Percentiles rank a stretch among this genome's conserved stretches.
These are phyloP conservation scores for Vicia sativa DNA, from an alignment of 306 rosid genomes.

Conservation along the genomic window DNA sequence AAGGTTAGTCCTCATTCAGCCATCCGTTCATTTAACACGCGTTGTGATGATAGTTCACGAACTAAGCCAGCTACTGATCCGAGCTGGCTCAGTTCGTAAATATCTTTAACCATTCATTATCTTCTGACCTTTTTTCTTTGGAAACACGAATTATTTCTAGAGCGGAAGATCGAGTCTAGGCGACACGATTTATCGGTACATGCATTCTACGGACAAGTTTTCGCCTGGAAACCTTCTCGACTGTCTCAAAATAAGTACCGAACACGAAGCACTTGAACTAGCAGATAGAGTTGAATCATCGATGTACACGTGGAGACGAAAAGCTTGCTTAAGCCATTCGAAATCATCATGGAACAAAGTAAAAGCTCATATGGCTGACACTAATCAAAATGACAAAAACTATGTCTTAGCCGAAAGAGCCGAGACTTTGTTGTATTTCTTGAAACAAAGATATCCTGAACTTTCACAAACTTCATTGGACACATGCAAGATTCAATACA, in stretches of 20 bases:
- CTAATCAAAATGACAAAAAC: slow-evolving; percentile 68
- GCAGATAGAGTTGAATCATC: slow-evolving; percentile 88
- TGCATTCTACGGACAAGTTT: slow-evolving; percentile 67
- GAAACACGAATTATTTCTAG: slow-evolving; percentile 43
- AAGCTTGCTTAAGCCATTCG: slow-evolving; percentile 81
- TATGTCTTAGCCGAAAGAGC: slow-evolving; percentile 82
- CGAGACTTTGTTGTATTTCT: slow-evolving; percentile 63
- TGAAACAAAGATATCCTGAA: slow-evolving; percentile 92
- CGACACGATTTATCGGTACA: slow-evolving; percentile 70
- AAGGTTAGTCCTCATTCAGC: slow-evolving; percentile 56
- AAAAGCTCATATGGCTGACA: slow-evolving; percentile 76
- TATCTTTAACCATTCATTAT: no score
- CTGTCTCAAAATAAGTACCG: slow-evolving; percentile 67
- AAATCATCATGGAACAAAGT: slow-evolving; percentile 89
- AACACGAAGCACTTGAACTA: slow-evolving; percentile 91
- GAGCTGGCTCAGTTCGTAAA: no score
- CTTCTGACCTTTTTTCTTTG: background rate
- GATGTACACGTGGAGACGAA: slow-evolving; percentile 96
- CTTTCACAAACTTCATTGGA: slow-evolving; percentile 93
- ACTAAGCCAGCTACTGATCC: no score
- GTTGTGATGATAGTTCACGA: no score
- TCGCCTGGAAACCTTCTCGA: slow-evolving; percentile 69
- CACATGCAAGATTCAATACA: slow-evolving; percentile 89
- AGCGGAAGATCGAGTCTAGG: slow-evolving; percentile 86
- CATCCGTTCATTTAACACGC: no score